A percentile compares a stretch with the other conserved stretches of the same genome.
These are phyloP conservation scores for Keithomyces neogunnii DNA, from an alignment of 2,329 filamentous ascomycete species.

Conservation along the genomic window DNA sequence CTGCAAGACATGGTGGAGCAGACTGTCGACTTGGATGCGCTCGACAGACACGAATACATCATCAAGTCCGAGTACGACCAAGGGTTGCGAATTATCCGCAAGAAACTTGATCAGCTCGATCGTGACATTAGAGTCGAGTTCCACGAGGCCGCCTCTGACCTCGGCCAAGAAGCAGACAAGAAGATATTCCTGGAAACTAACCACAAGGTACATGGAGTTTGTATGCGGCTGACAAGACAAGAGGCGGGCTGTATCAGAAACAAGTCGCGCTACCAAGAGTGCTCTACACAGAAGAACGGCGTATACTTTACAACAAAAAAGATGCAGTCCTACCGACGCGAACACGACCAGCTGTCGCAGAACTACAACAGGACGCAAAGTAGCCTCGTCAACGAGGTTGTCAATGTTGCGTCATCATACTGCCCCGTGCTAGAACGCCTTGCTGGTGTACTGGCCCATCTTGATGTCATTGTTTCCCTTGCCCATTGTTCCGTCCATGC, in stretches of 20 bases:
- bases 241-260: conserved; percentile 92
- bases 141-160: conserved; percentile 63
- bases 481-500: conserved; percentile 91
- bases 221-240: conserved; percentile 83
- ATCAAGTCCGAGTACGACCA: conserved; percentile 99
- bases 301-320: conserved; percentile 92
- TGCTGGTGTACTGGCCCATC: conserved; percentile 74
- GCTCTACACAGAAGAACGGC: conserved; percentile 96
- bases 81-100: conserved; percentile 74
- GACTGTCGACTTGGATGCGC: conserved; percentile 87
- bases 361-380: conserved; percentile 94
- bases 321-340: conserved; percentile 71
- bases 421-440: conserved; percentile 85
- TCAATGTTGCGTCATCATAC: conserved; percentile 88
- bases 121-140: conserved; percentile 81
- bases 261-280: conserved; percentile 83
- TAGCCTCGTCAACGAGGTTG: conserved; percentile 85
- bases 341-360: conserved; percentile 87
- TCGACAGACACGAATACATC: conserved; percentile 96
- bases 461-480: conserved; percentile 91
- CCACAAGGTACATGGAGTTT: conserved; percentile 93
- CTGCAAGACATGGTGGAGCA: conserved; percentile 98
- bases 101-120: conserved; percentile 78
- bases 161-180: conserved; percentile 91
- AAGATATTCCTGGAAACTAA: conserved; percentile 91